These are phyloP conservation scores for Yarrowia sp. DNA, from an alignment of 805 yeast species.

Conservation along the genomic window DNA sequence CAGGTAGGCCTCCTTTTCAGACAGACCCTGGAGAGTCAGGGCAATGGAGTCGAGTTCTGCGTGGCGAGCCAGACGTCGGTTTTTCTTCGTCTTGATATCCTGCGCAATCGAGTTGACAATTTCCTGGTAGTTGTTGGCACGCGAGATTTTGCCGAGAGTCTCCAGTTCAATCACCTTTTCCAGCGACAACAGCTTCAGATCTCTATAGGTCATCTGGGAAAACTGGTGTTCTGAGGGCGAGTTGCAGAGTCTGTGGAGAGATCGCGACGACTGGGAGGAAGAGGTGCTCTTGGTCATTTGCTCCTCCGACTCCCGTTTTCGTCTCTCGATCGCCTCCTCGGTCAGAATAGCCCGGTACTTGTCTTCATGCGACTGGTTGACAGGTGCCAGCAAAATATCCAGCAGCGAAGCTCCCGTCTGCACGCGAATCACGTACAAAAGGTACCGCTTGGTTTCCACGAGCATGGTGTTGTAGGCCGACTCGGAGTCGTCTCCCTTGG, in stretches of 20 bases:
- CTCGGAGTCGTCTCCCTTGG: slow-evolving; percentile 56
- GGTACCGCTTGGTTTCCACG: slow-evolving; percentile 80
- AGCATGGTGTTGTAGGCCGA: slow-evolving; percentile 65
- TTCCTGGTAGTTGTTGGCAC: slow-evolving; percentile 77
- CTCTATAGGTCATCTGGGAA: slow-evolving; percentile 58
- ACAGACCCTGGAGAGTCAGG: slow-evolving; percentile 55
- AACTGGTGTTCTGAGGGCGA: slow-evolving; percentile 30
- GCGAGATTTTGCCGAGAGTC: slow-evolving; percentile 63
- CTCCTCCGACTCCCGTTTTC: slow-evolving; percentile 49
- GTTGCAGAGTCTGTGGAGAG: slow-evolving; percentile 34
- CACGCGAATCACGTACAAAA: slow-evolving; percentile 82
- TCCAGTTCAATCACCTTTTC: slow-evolving; percentile 81
- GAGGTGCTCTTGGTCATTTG: slow-evolving; percentile 41
- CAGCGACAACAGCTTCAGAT: slow-evolving; percentile 76
- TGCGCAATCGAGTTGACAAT: slow-evolving; percentile 81
- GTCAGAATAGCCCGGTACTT: slow-evolving; percentile 63
- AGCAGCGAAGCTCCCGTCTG: slow-evolving; percentile 73
- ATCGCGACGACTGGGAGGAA: slow-evolving; percentile 51
- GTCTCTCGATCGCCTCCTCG: slow-evolving; percentile 52
- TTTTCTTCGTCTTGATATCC: slow-evolving; percentile 69
- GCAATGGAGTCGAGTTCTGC: slow-evolving; percentile 57
- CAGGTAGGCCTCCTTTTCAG: slow-evolving; percentile 56
- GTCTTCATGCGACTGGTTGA: slow-evolving; percentile 71
- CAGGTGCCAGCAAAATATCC: slow-evolving; percentile 72
- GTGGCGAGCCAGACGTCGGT: slow-evolving; percentile 57